Conservation (phyloP, 257 asterid species). For the Rubia yunnanensis region DNA sequence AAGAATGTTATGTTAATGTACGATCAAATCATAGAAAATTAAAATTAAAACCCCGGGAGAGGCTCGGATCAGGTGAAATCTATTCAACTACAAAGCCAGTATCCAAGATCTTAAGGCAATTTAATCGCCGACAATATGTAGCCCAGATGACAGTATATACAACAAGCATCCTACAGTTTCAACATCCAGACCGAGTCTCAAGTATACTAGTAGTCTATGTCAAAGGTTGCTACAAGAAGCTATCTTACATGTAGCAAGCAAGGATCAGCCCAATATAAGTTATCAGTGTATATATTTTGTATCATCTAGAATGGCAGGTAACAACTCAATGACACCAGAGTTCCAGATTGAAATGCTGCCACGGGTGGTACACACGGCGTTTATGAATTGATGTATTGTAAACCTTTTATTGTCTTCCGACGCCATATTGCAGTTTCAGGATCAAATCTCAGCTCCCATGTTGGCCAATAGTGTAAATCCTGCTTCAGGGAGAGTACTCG, state of each 20-base stretch:
- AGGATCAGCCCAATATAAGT: background rate
- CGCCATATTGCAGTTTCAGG: slow-evolving; percentile 80
- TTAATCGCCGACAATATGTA: too few species aligned
- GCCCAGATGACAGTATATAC: background rate
- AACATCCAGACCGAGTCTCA: background rate
- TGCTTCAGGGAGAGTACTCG: slow-evolving; percentile 87
- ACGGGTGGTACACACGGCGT: background rate
- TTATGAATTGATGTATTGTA: slow-evolving; percentile 19
- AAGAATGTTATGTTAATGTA: too few species aligned
- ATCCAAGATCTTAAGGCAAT: background rate
- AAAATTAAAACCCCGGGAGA: background rate
- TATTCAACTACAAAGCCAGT: too few species aligned
- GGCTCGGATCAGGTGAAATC: too few species aligned
- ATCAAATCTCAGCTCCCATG: slow-evolving; percentile 90
- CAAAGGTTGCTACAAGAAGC: slow-evolving; percentile 2
- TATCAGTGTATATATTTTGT: background rate
- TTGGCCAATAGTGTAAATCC: slow-evolving; percentile 97
- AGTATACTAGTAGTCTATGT: background rate
- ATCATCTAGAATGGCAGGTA: background rate
- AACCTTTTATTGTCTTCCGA: slow-evolving; percentile 60
- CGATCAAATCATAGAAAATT: background rate
- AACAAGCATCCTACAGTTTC: background rate
- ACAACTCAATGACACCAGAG: background rate
- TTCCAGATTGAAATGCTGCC: background rate
- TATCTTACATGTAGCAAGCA: background rate